A percentile compares a stretch with the other conserved stretches of the same genome.
phyloP scores from a whole-genome alignment of 768 basidiomycete genomes.

The Mrakia gelida region DNA sequence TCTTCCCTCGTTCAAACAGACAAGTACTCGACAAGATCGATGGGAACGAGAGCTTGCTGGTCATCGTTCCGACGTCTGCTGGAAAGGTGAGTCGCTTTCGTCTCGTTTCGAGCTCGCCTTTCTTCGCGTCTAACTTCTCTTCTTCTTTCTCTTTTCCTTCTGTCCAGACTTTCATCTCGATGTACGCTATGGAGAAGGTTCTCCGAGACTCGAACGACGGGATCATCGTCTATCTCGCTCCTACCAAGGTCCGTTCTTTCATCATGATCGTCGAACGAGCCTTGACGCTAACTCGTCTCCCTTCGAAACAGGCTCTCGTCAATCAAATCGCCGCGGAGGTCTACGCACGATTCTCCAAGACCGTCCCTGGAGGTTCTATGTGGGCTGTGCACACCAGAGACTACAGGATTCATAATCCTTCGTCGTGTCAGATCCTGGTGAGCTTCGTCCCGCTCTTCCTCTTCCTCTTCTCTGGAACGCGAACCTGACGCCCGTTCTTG shows the following conservation, averaged over 20 bases:
- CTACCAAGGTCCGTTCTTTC: neutral
- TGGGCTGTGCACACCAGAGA: neutral
- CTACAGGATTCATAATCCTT: neutral
- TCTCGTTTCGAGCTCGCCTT: neutral
- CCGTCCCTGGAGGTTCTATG: neutral
- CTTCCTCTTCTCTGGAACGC: too few relatives aligned
- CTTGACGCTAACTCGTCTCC: too few relatives aligned
- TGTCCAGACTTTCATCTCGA: neutral
- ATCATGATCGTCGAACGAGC: neutral
- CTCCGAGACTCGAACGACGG: neutral
- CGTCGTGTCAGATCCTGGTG: neutral
- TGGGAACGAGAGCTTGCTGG: neutral
- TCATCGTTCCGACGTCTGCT: neutral
- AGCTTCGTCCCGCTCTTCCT: too few relatives aligned
- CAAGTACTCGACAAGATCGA: neutral
- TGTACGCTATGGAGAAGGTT: neutral
- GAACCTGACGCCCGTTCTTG: too few relatives aligned
- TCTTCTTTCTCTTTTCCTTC: neutral
- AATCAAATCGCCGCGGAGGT: neutral
- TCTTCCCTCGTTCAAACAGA: neutral
- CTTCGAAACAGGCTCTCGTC: neutral
- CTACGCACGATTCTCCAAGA: neutral
- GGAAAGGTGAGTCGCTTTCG: neutral
- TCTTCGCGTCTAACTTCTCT: neutral
- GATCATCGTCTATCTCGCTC: neutral